These are phyloP conservation scores for Babesia bigemina DNA, from an alignment of 169 alveolate genomes.

Conservation along the genomic window DNA sequence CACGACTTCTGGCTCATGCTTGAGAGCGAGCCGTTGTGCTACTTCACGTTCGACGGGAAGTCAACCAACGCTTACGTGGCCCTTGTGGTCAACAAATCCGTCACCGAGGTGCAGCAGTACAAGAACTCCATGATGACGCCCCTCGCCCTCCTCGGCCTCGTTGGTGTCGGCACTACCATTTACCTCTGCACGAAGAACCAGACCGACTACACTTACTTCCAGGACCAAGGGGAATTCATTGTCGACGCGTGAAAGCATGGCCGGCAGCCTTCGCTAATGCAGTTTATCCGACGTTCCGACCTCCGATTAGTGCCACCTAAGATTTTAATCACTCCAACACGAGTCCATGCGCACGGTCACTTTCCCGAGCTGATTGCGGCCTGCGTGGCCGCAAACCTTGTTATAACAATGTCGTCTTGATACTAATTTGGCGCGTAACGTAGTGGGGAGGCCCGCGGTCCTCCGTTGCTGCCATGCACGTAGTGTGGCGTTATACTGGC, in stretches of 20 bases:
- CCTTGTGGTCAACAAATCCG: conserved; percentile 15
- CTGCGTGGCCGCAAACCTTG: no score
- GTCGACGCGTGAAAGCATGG: background rate
- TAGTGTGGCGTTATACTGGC: no score
- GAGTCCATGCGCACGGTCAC: no score
- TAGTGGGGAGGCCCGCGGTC: no score
- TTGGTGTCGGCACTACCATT: conserved; percentile 8
- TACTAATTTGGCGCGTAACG: no score
- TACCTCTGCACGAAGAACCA: conserved; percentile 17
- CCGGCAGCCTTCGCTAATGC: no score
- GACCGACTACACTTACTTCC: conserved; percentile 67
- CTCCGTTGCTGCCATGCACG: no score
- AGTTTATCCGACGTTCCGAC: no score
- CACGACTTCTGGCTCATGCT: conserved; percentile 54
- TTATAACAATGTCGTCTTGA: no score
- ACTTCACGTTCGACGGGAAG: conserved; percentile 43
- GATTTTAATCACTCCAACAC: no score
- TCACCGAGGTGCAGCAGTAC: background rate
- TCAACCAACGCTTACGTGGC: conserved; percentile 1
- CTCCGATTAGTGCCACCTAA: no score
- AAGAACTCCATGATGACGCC: background rate
- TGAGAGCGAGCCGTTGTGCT: conserved; percentile 49
- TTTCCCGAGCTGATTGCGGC: no score
- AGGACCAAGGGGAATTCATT: conserved; percentile 45
- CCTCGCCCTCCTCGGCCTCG: background rate